Evolutionary conservation across 768 basidiomycete species (phyloP).

Genomic region (Hypholoma sublateritium): DNA sequence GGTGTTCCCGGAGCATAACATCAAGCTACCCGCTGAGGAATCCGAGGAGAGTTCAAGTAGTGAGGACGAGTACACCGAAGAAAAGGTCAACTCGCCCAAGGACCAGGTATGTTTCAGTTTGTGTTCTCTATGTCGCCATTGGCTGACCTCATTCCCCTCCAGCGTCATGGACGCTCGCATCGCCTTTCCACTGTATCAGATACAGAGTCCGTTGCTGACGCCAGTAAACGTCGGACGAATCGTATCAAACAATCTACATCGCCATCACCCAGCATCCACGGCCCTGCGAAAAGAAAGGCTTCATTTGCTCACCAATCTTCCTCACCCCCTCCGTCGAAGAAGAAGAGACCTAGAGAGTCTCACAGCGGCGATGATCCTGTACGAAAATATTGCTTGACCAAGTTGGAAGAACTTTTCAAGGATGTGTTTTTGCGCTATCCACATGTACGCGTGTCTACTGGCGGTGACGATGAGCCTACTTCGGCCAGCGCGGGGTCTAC

Average conservation of each 20-base stretch:
- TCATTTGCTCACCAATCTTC: constrained; percentile 26
- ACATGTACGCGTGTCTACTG: constrained; percentile 34
- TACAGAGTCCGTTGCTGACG: constrained; percentile 47
- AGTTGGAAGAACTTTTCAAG: constrained; percentile 69
- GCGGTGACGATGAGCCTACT: constrained; percentile 20
- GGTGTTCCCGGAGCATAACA: constrained; percentile 15
- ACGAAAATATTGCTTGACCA: constrained; percentile 78
- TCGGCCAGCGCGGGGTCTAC: not conserved
- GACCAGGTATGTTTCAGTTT: constrained; percentile 41
- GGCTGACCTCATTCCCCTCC: not conserved
- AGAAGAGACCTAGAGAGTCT: constrained; percentile 16
- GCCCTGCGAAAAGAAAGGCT: constrained; percentile 55
- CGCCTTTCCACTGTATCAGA: constrained; percentile 26
- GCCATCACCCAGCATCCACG: constrained; percentile 27
- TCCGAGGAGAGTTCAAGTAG: constrained; percentile 52
- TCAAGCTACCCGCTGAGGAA: constrained; percentile 32
- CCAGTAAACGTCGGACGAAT: constrained; percentile 28
- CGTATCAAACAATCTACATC: constrained; percentile 29
- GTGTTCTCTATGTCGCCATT: not conserved
- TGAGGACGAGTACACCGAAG: constrained; percentile 73
- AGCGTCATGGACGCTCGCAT: constrained; percentile 42
- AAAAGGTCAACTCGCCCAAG: constrained; percentile 29
- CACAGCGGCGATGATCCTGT: constrained; percentile 61
- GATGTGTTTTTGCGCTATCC: constrained; percentile 76
- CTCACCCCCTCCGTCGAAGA: constrained; percentile 20